phyloP scores from a whole-genome alignment of 2,329 filamentous ascomycete species.

The Fusarium pseudograminearum region DNA sequence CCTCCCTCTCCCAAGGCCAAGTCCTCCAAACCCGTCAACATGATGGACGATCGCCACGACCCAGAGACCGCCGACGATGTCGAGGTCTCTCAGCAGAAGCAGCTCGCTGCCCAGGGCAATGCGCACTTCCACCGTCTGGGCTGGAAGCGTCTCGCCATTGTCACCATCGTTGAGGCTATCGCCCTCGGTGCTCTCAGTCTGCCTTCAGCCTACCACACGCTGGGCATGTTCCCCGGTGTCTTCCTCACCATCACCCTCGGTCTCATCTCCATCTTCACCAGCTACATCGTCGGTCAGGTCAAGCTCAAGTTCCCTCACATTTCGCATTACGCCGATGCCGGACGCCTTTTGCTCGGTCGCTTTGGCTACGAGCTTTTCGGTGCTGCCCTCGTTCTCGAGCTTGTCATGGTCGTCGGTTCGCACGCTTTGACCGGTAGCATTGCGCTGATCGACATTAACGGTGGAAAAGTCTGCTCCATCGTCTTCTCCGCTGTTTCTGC shows the following conservation, averaged over 20 bases:
- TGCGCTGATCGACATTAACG: conserved; percentile 73
- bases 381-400: conserved; percentile 70
- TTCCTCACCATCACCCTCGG: conserved; percentile 58
- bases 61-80: conserved; percentile 25
- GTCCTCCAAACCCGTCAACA: conserved; percentile 19
- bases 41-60: conserved; percentile 30
- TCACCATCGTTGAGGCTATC: conserved; percentile 39
- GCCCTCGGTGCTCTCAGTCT: conserved; percentile 53
- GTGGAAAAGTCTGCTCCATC: conserved; percentile 56
- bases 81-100: conserved; percentile 37
- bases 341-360: conserved; percentile 69
- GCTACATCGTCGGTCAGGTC: conserved; percentile 60
- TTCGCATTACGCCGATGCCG: conserved; percentile 51
- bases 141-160: conserved; percentile 40
- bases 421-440: conserved; percentile 78
- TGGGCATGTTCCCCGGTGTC: conserved; percentile 65
- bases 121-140: conserved; percentile 39
- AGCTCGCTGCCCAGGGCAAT: conserved; percentile 36
- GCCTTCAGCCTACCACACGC: conserved; percentile 63
- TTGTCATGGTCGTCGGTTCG: conserved; percentile 77
- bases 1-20: conserved; percentile 15
- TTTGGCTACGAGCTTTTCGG: conserved; percentile 73
- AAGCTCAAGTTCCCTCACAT: conserved; percentile 67
- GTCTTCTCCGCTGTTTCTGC: conserved; percentile 59
- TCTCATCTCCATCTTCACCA: conserved; percentile 61